Conservation (phyloP, 306 rosid species). For the Cicer yamashitae region DNA sequence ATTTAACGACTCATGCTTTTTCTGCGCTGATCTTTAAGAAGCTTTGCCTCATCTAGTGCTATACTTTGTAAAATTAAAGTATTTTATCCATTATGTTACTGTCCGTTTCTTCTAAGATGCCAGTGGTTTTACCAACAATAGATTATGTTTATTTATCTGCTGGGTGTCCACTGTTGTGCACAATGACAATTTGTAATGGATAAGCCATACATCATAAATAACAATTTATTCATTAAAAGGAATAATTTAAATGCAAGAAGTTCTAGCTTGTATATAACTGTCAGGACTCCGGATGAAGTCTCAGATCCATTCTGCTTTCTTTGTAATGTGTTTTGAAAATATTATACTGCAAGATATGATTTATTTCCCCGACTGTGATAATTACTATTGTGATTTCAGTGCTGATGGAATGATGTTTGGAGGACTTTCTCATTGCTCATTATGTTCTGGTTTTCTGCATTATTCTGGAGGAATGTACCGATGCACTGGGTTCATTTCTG, state of each 20-base stretch:
- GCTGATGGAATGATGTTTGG: conserved; percentile 99
- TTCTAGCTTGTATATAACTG: conserved; percentile 18
- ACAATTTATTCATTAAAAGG: conserved; percentile 30
- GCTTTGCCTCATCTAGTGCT: conserved; percentile 1
- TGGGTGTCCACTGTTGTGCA: conserved; percentile 27
- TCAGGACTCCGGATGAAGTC: conserved; percentile 29
- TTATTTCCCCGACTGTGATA: conserved; percentile 2
- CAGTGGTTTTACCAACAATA: conserved; percentile 27
- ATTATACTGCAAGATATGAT: conserved; percentile 31
- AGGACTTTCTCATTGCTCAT: conserved; percentile 75
- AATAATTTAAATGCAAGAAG: conserved; percentile 36
- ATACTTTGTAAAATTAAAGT: conserved; percentile 4
- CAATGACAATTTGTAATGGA: conserved; percentile 15
- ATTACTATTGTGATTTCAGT: conserved; percentile 52
- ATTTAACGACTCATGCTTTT: conserved; percentile 6
- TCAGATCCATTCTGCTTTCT: conserved; percentile 15
- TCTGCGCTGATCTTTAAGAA: conserved; percentile 16
- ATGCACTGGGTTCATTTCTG: conserved; percentile 77
- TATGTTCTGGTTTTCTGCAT: conserved; percentile 75
- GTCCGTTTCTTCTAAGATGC: conserved; percentile 16
- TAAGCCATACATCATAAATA: conserved; percentile 12
- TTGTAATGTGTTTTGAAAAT: conserved; percentile 22
- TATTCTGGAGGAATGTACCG: conserved; percentile 86
- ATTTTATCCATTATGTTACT: conserved; percentile 2
- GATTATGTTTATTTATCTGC: conserved; percentile 27